Evolutionary conservation across 2,329 filamentous ascomycete species (phyloP).

Genomic region (Calycina herbarum): DNA sequence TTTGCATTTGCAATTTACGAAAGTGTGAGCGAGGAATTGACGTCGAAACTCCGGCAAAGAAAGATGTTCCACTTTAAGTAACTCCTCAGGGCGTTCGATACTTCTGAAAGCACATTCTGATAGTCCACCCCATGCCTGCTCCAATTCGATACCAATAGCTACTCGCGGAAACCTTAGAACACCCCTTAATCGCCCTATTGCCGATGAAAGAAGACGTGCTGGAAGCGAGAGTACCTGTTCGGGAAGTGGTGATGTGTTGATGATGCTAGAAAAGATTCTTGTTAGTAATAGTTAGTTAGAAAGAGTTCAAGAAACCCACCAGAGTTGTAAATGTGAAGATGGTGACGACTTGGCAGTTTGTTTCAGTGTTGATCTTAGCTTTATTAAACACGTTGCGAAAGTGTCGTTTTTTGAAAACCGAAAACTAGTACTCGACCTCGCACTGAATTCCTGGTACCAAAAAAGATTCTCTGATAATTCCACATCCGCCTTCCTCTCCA

Average conservation of each 20-base stretch:
- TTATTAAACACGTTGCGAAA: slow-evolving; percentile 16
- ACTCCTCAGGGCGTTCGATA: slow-evolving; percentile 15
- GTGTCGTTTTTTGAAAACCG: slow-evolving; percentile 14
- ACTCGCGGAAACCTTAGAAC: slow-evolving; percentile 14
- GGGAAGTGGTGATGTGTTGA: slow-evolving; percentile 15
- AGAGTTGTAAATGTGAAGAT: slow-evolving; percentile 15
- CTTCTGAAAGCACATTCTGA: slow-evolving; percentile 16
- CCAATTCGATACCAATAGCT: slow-evolving; percentile 19
- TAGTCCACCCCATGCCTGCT: slow-evolving; percentile 19
- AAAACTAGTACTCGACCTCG: slow-evolving; percentile 5
- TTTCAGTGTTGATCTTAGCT: slow-evolving; percentile 12
- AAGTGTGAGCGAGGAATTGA: slow-evolving; percentile 18
- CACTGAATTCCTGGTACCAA: slow-evolving; percentile 21
- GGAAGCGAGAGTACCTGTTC: slow-evolving; percentile 13
- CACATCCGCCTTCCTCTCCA: slow-evolving; percentile 10
- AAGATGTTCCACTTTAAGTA: slow-evolving; percentile 17
- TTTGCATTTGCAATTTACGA: slow-evolving; percentile 15
- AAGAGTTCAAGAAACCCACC: slow-evolving; percentile 6
- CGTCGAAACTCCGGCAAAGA: slow-evolving; percentile 18
- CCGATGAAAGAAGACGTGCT: slow-evolving; percentile 8
- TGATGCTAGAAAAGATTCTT: slow-evolving; percentile 10
- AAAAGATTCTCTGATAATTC: slow-evolving; percentile 17
- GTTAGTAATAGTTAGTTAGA: not conserved
- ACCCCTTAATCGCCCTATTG: slow-evolving; percentile 8
- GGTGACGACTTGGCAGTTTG: slow-evolving; percentile 11